These are phyloP conservation scores for Plasmodium vivax DNA, from an alignment of 169 alveolate genomes.

Conservation along the genomic window DNA sequence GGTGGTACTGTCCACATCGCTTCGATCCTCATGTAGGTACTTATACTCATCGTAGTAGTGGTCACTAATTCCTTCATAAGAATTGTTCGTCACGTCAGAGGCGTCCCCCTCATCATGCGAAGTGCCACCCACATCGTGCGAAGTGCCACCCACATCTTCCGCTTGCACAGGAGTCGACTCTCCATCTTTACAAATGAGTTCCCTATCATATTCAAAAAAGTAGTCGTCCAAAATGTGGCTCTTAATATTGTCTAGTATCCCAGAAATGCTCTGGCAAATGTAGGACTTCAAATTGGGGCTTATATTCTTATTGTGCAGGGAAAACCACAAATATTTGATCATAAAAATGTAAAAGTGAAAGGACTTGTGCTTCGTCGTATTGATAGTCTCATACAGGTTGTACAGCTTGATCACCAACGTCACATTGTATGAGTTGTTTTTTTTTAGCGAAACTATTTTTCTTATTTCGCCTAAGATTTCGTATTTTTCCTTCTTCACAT, in stretches of 20 bases:
- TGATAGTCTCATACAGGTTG: slow-evolving; percentile 41
- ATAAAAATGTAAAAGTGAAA: slow-evolving; percentile 66
- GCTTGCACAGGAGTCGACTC: neutral
- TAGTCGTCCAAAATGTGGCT: slow-evolving; percentile 49
- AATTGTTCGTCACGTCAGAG: slow-evolving; percentile 48
- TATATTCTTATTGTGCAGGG: slow-evolving; percentile 32
- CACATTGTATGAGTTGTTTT: slow-evolving; percentile 44
- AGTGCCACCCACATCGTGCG: neutral
- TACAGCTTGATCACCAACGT: slow-evolving; percentile 46
- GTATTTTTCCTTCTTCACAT: slow-evolving; percentile 65
- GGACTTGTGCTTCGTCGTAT: slow-evolving; percentile 44
- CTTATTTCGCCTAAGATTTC: slow-evolving; percentile 41
- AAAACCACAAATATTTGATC: slow-evolving; percentile 63
- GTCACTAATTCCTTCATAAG: slow-evolving; percentile 54
- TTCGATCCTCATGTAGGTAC: slow-evolving; percentile 6
- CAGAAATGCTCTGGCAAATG: slow-evolving; percentile 50
- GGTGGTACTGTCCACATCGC: slow-evolving; percentile 60
- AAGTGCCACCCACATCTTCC: neutral
- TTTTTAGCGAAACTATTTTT: slow-evolving; percentile 21
- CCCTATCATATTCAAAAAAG: slow-evolving; percentile 57
- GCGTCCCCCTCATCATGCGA: neutral
- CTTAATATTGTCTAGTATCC: slow-evolving; percentile 39
- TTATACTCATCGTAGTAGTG: slow-evolving; percentile 45
- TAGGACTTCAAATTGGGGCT: slow-evolving; percentile 59
- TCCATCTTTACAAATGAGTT: slow-evolving; percentile 30